Base-by-base conservation (phyloP, 176 grass and related monocot species). In the Hordeum marinum region DNA sequence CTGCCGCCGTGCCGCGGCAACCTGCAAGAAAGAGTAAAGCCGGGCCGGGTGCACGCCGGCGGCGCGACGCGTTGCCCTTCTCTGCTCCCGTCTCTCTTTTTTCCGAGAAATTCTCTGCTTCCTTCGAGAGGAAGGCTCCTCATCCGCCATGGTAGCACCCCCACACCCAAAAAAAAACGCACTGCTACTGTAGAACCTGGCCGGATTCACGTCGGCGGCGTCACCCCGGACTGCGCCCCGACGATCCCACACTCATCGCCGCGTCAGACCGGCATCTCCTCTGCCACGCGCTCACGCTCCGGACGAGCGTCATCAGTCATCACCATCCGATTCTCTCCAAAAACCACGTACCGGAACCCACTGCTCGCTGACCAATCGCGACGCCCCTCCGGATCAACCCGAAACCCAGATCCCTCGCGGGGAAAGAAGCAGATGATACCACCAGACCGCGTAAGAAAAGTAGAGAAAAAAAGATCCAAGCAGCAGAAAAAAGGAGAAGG, bases 41-140 rank as follows among this genome's bases (percentile, higher is more conserved):
- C 55, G 20, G 3, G 55, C 55, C 55, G 17, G 58, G 24, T 23
- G 11, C n/a, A 24, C 58, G 55, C 21, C 55, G 7, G 20, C 55
- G 55, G 55, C 3, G 55, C 20, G 8, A 9, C 8, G 45, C 45
- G 12, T 46, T 9, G 0, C 45, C 12, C 13, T 46, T 1, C 45
- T 0, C 31, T 37, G 64, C 21, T 60, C 10, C 4, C 50, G 34
- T 35, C 41, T 13, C 4, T 45, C 26, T 64, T 64, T 32, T 64
- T 25, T 3, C 15, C 4, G 13, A n/a, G 3, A 57, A 15, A 13
- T 32, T 6, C 27, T 32, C 62, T 58, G 60, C 11, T 88, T 88
- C 73, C 80, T 88, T 78, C 41, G 52, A 61, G 39, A 0, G 39
- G 73, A 73, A 46, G 76, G 63, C 29, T 83, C 52, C 54, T 35